phyloP scores from a whole-genome alignment of 345 rosid genomes.

The Arabidopsis arenosa region DNA sequence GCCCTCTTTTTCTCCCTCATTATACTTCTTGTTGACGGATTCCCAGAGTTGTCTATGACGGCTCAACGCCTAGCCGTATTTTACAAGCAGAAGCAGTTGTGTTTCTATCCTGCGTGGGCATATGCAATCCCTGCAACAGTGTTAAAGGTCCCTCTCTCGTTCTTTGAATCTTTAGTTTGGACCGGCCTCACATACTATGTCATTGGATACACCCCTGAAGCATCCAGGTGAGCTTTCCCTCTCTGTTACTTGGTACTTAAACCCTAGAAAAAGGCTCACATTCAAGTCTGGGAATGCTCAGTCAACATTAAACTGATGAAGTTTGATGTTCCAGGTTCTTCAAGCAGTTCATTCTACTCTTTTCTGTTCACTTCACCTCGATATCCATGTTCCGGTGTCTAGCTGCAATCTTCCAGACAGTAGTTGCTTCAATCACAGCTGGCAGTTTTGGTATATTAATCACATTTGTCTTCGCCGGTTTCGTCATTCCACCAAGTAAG shows the following conservation, averaged over 20 bases:
- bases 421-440: slow-evolving; percentile 56
- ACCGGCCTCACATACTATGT: slow-evolving; percentile 69
- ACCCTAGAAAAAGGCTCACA: background rate
- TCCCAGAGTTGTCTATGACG: slow-evolving; percentile 80
- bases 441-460: slow-evolving; percentile 60
- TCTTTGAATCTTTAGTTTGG: slow-evolving; percentile 70
- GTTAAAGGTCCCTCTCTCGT: slow-evolving; percentile 76
- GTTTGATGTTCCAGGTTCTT: slow-evolving; percentile 60
- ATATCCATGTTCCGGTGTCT: slow-evolving; percentile 75
- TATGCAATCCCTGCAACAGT: slow-evolving; percentile 83
- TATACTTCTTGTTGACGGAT: slow-evolving; percentile 72
- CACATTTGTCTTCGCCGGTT: slow-evolving; percentile 68
- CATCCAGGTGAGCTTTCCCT: slow-evolving; percentile 56
- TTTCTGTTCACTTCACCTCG: slow-evolving; percentile 64
- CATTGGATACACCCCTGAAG: slow-evolving; percentile 79
- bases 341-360: slow-evolving; percentile 65
- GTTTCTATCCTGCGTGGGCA: slow-evolving; percentile 90
- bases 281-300: slow-evolving; percentile 7
- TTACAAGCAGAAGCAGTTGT: slow-evolving; percentile 88
- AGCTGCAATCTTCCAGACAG: slow-evolving; percentile 67
- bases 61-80: slow-evolving; percentile 82
- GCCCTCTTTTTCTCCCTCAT: slow-evolving; percentile 63
- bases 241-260: background rate
- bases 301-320: slow-evolving; percentile 5
- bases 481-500: slow-evolving; percentile 69